phyloP scores from a whole-genome alignment of 1,284 basidiomycete species.

The Marasmius tenuissimus region DNA sequence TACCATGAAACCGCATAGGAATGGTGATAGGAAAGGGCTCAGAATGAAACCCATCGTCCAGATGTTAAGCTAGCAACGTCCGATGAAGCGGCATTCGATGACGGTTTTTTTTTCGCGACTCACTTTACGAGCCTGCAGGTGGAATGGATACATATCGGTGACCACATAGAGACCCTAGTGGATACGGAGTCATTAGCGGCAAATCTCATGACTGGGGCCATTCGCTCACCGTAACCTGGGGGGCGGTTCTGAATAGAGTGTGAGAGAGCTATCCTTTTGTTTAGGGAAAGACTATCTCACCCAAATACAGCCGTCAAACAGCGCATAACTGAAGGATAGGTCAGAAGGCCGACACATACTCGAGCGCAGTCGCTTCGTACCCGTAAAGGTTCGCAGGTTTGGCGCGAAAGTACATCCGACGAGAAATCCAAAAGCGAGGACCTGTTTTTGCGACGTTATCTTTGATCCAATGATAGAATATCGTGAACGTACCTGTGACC shows the following conservation, averaged over 20 bases:
- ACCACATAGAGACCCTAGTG: constrained; percentile 62
- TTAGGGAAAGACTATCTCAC: constrained; percentile 31
- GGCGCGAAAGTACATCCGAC: constrained; percentile 61
- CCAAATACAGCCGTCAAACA: constrained; percentile 72
- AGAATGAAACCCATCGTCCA: constrained; percentile 75
- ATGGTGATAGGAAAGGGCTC: constrained; percentile 67
- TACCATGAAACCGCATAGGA: constrained; percentile 69
- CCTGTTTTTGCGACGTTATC: constrained; percentile 20
- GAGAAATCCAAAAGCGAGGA: constrained; percentile 50
- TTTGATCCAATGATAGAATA: background rate
- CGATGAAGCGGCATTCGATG: background rate
- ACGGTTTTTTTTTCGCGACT: background rate
- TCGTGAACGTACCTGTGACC: constrained; percentile 49
- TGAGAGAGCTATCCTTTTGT: background rate
- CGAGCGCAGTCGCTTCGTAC: constrained; percentile 21
- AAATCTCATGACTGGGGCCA: background rate
- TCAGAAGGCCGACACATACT: background rate
- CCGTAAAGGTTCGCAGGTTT: constrained; percentile 51
- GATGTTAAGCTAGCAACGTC: constrained; percentile 52
- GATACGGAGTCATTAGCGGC: background rate
- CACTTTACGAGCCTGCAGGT: constrained; percentile 71
- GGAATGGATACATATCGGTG: constrained; percentile 74
- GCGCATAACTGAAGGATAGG: constrained; percentile 51
- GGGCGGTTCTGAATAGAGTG: constrained; percentile 47
- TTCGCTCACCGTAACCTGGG: constrained; percentile 62